A percentile compares a stretch with the other conserved stretches of the same genome.
These are phyloP conservation scores for Dictyostelium firmibasis DNA, from an alignment of 78 protist genomes.

Conservation along the genomic window DNA sequence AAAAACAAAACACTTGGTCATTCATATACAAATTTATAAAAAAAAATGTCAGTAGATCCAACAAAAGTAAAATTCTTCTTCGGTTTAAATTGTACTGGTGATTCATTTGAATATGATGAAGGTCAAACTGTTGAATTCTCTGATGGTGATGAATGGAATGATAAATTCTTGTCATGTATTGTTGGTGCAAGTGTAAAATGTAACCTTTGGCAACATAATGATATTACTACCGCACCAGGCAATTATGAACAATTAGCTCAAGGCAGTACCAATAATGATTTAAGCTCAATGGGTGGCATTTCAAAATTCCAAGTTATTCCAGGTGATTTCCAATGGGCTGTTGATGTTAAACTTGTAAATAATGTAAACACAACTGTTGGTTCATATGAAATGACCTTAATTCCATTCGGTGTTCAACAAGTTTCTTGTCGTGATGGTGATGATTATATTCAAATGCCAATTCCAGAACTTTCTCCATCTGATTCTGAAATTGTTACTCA, in stretches of 20 bases:
- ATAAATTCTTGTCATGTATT: slow-evolving; percentile 17
- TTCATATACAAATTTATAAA: not conserved
- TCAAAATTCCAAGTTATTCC: slow-evolving; percentile 38
- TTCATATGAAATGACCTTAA: slow-evolving; percentile 18
- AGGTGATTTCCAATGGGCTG: slow-evolving; percentile 6
- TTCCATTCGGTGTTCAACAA: slow-evolving; percentile 22
- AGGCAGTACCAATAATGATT: slow-evolving; percentile 18
- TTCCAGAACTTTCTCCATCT: slow-evolving; percentile 30
- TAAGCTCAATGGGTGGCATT: slow-evolving; percentile 8
- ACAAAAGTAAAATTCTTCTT: slow-evolving; percentile 7
- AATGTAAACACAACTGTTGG: not conserved
- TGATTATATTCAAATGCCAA: slow-evolving; percentile 34
- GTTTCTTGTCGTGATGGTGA: not conserved
- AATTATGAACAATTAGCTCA: not conserved
- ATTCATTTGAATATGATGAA: not conserved
- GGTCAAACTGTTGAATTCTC: not conserved
- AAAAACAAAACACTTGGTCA: not conserved
- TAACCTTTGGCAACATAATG: slow-evolving; percentile 36
- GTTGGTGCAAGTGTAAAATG: not conserved
- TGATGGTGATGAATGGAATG: not conserved
- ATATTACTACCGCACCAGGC: slow-evolving; percentile 33
- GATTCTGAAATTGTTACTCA: slow-evolving; percentile 42
- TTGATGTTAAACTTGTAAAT: slow-evolving; percentile 18
- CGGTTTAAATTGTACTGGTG: slow-evolving; percentile 5
- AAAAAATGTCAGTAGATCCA: not conserved